phyloP scores from a whole-genome alignment of 371 early-diverging fungal species.

The Syncephalastrum sp. region DNA sequence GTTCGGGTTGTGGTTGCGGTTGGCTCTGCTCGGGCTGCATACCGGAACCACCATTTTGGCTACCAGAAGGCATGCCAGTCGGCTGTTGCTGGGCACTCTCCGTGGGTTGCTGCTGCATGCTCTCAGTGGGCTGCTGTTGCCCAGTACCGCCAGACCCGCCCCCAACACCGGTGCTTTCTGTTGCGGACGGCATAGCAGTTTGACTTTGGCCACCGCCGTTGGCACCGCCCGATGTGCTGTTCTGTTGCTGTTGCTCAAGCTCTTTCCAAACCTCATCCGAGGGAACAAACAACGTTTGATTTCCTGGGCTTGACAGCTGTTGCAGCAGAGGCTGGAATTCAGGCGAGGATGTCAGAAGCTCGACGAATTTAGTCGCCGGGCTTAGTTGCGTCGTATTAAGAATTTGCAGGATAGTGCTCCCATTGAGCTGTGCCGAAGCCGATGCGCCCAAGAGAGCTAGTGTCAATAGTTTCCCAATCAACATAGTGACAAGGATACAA shows the following conservation, averaged over 20 bases:
- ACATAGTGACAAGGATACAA: too few species aligned
- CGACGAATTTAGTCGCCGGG: conserved; percentile 27
- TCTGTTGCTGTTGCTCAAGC: background rate
- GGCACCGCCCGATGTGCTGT: background rate
- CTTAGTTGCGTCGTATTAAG: conserved; percentile 31
- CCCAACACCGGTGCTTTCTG: conserved; percentile 3
- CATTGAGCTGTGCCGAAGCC: conserved; percentile 16
- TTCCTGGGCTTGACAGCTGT: conserved; percentile 24
- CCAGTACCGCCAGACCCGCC: background rate
- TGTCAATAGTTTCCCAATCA: too few species aligned
- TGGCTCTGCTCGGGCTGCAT: background rate
- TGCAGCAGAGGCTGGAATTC: conserved; percentile 27
- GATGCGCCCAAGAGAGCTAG: too few species aligned
- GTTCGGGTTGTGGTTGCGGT: background rate
- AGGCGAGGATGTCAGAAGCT: conserved; percentile 23
- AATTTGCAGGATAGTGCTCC: conserved; percentile 25
- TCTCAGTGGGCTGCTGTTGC: conserved; percentile 1
- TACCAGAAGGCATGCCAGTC: too few species aligned
- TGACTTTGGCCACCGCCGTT: background rate
- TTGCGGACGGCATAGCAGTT: conserved; percentile 1
- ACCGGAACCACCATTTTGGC: too few species aligned
- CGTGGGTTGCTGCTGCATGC: background rate
- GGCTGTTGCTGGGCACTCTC: background rate
- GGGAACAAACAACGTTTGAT: conserved; percentile 35
- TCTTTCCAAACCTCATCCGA: conserved; percentile 17